Evolutionary conservation across 108 stramenopile genomes (phyloP).

Genomic region (Discostella stelligeroides): DNA sequence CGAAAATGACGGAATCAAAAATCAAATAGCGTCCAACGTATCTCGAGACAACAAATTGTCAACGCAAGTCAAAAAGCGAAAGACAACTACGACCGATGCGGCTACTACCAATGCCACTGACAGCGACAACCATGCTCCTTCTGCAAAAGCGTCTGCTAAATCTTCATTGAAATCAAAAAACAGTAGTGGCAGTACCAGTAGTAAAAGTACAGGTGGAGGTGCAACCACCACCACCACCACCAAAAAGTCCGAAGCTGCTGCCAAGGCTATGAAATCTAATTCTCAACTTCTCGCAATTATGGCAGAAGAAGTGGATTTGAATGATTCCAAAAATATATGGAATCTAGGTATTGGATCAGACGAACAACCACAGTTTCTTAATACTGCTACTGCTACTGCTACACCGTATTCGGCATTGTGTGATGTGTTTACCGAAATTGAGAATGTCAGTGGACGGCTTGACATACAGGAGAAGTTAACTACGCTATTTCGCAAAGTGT

Average conservation of each 20-base stretch:
- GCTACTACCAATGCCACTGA: not conserved
- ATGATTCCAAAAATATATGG: slow-evolving; percentile 9
- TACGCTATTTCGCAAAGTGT: slow-evolving; percentile 65
- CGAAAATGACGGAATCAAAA: not conserved
- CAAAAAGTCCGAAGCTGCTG: slow-evolving; percentile 51
- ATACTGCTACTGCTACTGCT: not conserved
- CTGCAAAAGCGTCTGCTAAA: slow-evolving; percentile 12
- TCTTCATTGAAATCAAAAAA: slow-evolving; percentile 20
- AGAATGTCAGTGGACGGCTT: slow-evolving; percentile 74
- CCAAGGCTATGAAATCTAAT: slow-evolving; percentile 52
- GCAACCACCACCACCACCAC: slow-evolving; percentile 24
- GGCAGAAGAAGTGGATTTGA: slow-evolving; percentile 19
- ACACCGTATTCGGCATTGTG: slow-evolving; percentile 77
- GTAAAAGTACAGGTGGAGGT: not conserved
- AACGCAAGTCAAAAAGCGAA: not conserved
- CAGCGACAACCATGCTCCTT: not conserved
- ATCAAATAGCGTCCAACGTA: not conserved
- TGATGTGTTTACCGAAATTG: slow-evolving; percentile 75
- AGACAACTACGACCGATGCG: not conserved
- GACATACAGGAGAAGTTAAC: slow-evolving; percentile 89
- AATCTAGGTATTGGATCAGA: not conserved
- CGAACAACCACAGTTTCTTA: not conserved
- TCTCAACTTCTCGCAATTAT: slow-evolving; percentile 21
- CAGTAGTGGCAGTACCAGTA: too few species aligned
- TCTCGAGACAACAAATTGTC: too few species aligned